These are phyloP conservation scores for Linderniella brevidens DNA, from an alignment of 257 asterid species.

Conservation along the genomic window DNA sequence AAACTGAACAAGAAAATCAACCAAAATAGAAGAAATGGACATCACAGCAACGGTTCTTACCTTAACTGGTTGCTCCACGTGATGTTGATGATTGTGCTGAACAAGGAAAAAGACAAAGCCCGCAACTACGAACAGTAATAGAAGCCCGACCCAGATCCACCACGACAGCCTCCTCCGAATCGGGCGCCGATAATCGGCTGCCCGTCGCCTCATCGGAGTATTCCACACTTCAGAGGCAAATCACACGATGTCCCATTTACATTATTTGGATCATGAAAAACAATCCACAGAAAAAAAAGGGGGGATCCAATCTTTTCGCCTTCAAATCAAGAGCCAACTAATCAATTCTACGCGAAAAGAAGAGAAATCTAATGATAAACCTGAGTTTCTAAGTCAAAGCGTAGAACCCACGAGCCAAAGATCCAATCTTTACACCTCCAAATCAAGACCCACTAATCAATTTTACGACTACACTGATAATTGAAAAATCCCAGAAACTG, in stretches of 20 bases:
- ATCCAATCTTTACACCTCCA: too few species aligned
- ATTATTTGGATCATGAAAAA: too few species aligned
- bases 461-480: too few species aligned
- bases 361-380: too few species aligned
- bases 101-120: constrained; percentile 37
- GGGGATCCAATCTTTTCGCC: constrained; percentile 1
- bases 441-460: too few species aligned
- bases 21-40: neutral
- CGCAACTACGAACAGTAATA: constrained; percentile 24
- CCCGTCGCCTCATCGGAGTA: constrained; percentile 60
- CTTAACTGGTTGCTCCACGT: constrained; percentile 30
- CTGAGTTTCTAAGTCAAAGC: too few species aligned
- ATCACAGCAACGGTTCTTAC: constrained; percentile 14
- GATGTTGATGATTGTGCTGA: constrained; percentile 45
- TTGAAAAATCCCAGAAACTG: too few species aligned
- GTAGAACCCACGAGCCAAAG: too few species aligned
- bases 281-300: neutral
- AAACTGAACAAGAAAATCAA: neutral
- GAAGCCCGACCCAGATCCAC: constrained; percentile 49
- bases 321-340: too few species aligned
- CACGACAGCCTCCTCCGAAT: constrained; percentile 36
- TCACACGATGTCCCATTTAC: constrained; percentile 1
- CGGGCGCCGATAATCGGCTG: constrained; percentile 67
- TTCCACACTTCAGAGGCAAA: constrained; percentile 17
- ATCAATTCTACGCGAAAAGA: too few species aligned